Conservation (phyloP, 2,329 filamentous ascomycete species). For the Phyllosticta citriasiana region DNA sequence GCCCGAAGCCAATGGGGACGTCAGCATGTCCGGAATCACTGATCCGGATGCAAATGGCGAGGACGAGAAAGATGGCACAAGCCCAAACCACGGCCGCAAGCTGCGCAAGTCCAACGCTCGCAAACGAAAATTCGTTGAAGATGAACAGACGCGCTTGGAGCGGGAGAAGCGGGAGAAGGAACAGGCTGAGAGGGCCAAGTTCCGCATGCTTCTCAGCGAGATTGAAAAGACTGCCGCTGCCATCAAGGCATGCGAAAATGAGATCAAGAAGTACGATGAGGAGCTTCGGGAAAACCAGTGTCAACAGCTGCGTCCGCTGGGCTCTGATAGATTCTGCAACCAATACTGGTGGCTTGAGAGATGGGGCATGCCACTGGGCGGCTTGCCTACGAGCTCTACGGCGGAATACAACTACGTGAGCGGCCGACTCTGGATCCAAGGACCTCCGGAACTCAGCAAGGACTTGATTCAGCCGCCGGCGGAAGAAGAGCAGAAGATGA, state of each 20-base stretch:
- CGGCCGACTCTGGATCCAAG: constrained; percentile 92
- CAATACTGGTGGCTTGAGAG: constrained; percentile 99
- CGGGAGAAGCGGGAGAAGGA: constrained; percentile 56
- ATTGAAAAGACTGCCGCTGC: constrained; percentile 78
- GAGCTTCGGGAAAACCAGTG: constrained; percentile 91
- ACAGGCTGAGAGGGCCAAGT: constrained; percentile 54
- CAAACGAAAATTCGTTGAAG: constrained; percentile 61
- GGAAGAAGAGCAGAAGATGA: constrained; percentile 56
- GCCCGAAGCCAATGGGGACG: constrained; percentile 43
- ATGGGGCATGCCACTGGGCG: constrained; percentile 93
- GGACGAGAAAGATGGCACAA: constrained; percentile 45
- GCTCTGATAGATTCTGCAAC: constrained; percentile 96
- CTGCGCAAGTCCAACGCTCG: constrained; percentile 52
- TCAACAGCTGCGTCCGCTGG: constrained; percentile 76
- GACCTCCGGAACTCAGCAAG: constrained; percentile 79
- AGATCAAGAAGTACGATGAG: constrained; percentile 78
- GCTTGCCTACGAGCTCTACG: constrained; percentile 79
- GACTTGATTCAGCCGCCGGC: constrained; percentile 67
- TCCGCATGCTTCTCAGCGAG: constrained; percentile 70
- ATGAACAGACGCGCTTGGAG: constrained; percentile 45
- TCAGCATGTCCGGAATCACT: constrained; percentile 54
- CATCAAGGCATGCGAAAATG: constrained; percentile 72
- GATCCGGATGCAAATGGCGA: constrained; percentile 49
- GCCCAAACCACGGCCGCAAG: constrained; percentile 45
- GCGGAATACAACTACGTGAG: constrained; percentile 83